Conservation (phyloP, 2,329 filamentous ascomycete species). For the Coniochaeta prunicola region DNA sequence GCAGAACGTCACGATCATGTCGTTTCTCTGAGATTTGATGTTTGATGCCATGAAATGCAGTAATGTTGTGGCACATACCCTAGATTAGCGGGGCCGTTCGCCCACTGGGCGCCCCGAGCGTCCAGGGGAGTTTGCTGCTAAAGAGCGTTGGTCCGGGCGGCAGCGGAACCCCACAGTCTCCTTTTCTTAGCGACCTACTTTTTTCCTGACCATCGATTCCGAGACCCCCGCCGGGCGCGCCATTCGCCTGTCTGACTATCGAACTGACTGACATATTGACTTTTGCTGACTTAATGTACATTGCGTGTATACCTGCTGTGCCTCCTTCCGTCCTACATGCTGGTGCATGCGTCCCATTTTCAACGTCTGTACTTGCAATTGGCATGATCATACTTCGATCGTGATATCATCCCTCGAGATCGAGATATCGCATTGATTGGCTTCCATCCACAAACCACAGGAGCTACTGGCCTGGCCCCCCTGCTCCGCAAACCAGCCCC, state of each 20-base stretch:
- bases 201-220: background rate
- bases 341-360: background rate
- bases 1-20: no score
- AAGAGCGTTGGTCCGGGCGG: background rate
- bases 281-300: background rate
- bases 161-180: background rate
- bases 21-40: no score
- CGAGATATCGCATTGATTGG: background rate
- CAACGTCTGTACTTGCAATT: background rate
- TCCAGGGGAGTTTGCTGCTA: no score
- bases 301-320: background rate
- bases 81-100: no score
- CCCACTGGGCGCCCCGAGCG: no score
- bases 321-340: background rate
- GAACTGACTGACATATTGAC: background rate
- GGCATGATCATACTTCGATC: background rate
- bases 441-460: background rate
- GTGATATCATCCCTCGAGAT: background rate
- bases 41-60: no score
- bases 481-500: background rate
- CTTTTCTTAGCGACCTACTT: background rate
- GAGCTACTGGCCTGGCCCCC: background rate
- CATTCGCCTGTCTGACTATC: background rate
- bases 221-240: background rate
- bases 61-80: no score